phyloP scores from a whole-genome alignment of 2,329 filamentous ascomycete species.

The Leptographium flavum region DNA sequence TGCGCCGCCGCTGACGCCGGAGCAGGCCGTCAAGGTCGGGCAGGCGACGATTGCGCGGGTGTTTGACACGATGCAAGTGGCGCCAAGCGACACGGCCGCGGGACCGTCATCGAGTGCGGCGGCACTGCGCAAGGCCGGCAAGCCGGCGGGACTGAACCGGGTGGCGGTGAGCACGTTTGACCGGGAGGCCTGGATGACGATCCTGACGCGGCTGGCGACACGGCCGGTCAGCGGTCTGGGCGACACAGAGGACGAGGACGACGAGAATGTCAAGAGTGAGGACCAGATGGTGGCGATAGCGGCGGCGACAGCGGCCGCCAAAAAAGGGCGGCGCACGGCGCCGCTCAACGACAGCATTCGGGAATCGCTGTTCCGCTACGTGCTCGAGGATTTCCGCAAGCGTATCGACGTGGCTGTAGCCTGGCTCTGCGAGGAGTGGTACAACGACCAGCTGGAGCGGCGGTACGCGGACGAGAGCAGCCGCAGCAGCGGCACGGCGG shows the following conservation, averaged over 20 bases:
- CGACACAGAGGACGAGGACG: conserved; percentile 79
- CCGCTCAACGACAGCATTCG: conserved; percentile 58
- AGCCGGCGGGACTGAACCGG: conserved; percentile 60
- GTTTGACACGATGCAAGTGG: conserved; percentile 59
- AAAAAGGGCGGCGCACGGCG: conserved; percentile 14
- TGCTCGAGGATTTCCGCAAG: conserved; percentile 81
- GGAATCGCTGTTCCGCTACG: conserved; percentile 67
- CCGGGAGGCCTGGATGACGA: conserved; percentile 79
- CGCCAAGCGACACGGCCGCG: conserved; percentile 49
- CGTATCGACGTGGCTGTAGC: conserved; percentile 82
- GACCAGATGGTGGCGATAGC: too few relatives aligned
- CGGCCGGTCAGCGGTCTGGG: conserved; percentile 59
- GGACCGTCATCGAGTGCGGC: neutral
- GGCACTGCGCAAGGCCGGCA: neutral
- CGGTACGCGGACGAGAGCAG: conserved; percentile 14
- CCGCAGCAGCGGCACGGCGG: conserved; percentile 10
- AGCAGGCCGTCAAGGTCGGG: conserved; percentile 59
- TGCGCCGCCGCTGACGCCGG: conserved; percentile 57
- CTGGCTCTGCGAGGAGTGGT: conserved; percentile 98
- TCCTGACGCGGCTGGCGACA: conserved; percentile 75
- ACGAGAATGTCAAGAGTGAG: conserved; percentile 25
- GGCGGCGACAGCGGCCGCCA: neutral
- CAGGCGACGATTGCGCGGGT: conserved; percentile 62
- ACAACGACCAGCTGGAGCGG: conserved; percentile 55
- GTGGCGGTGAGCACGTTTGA: conserved; percentile 75